Conservation (phyloP, 78 protist species). For the Dictyostelium discoideum region DNA sequence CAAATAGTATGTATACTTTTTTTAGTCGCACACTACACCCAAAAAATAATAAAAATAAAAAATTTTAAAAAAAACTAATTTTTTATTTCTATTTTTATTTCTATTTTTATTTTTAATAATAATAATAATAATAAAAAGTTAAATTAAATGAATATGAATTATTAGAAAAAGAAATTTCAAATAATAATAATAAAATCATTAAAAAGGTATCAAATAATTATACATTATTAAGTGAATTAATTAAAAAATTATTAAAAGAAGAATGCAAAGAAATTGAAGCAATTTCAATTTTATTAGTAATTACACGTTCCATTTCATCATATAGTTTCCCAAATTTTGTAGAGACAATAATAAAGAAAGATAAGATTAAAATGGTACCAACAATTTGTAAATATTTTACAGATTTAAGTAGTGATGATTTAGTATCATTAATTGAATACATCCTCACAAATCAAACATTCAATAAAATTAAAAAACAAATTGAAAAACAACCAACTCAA, state of each 20-base stretch:
- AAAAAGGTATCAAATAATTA: conserved; percentile 23
- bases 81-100: too few species aligned
- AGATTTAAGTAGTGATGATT: background rate
- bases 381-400: background rate
- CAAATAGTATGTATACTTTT: background rate
- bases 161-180: conserved; percentile 1
- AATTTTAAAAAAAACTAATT: background rate
- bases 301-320: conserved; percentile 19
- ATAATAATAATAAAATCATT: background rate
- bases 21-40: too few species aligned
- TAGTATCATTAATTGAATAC: background rate
- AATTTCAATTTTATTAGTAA: background rate
- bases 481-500: background rate
- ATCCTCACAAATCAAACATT: background rate
- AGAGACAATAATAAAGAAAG: background rate
- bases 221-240: background rate
- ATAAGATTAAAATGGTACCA: background rate
- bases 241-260: background rate
- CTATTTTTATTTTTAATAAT: background rate
- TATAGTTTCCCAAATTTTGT: background rate
- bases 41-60: too few species aligned
- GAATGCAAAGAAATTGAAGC: background rate
- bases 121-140: background rate
- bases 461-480: background rate
- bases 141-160: conserved; percentile 20